Base-by-base conservation (phyloP, 495 filamentous ascomycete species). In the Rostrohypoxylon terebratum region DNA sequence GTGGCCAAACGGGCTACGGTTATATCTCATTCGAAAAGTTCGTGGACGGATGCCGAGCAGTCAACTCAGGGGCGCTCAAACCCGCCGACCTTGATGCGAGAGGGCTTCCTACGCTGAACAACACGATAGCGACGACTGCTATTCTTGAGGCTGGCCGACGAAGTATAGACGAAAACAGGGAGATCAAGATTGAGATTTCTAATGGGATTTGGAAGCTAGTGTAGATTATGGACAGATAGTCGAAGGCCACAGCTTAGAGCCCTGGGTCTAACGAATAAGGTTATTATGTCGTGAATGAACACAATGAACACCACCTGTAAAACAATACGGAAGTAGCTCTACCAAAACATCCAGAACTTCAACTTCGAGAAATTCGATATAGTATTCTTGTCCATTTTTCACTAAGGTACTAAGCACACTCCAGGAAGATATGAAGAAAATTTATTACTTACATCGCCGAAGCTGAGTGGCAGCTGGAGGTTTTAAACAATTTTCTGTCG, bases 1-100 rank as follows among this genome's bases (percentile, higher is more conserved):
- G 86, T 36, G 94, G 94, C 20, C 94, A 97, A 79, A 91, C 89
- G 6, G 94, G 94, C 0, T 98, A 98, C 76, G 81, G 94, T 13
- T 98, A 97, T 77, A 88, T 97, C 68, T 93, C 90, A 61, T 95
- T 97, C 77, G 94, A 98, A 84, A 98, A 98, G 79, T 97, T 98
- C 78, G 90, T 98, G 13, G 93, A 97, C 77, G 93, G 91, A 3
- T 93, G 93, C 72, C 90, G 88, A 9, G 87, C 89, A 0, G 83
- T 97, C 55, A 95, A 96, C 68, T 88, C 91, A 66, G 89, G 90
- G 10, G 83, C 84, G 14, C 85, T 90, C 60, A 92, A 89, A 51
- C 85, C 94, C 4, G 88, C 89, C 28, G 88, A 93, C 66, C 83
- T 97, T 48, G 94, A 98, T 74, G 83, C 84, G 45, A 88, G 93